phyloP scores from a whole-genome alignment of 176 grass and related monocot species.

The Raddia guianensis region DNA sequence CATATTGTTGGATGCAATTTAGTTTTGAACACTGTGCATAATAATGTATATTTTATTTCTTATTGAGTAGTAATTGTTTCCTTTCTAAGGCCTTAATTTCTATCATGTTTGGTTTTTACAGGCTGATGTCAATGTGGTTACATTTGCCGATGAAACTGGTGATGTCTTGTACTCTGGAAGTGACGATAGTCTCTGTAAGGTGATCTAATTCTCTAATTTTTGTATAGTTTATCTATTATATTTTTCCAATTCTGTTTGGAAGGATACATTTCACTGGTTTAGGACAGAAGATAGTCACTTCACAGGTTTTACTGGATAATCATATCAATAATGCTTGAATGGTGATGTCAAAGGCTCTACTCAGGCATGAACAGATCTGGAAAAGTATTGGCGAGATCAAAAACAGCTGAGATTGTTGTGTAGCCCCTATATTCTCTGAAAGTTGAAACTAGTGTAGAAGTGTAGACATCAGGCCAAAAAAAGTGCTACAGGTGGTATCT shows the following conservation, averaged over 20 bases:
- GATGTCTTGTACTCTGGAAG: slow-evolving; percentile 74
- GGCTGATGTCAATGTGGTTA: slow-evolving; percentile 71
- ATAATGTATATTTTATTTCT: neutral
- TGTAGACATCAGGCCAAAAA: neutral
- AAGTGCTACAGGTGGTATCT: neutral
- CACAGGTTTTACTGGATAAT: slow-evolving; percentile 12
- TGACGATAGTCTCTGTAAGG: slow-evolving; percentile 80
- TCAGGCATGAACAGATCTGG: neutral
- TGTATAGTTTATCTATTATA: neutral
- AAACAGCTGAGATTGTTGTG: neutral
- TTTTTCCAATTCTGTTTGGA: neutral
- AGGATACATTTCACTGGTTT: slow-evolving; percentile 3
- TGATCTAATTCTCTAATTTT: slow-evolving; percentile 4
- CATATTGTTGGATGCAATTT: neutral
- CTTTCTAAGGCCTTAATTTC: slow-evolving; percentile 16
- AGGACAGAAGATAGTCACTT: neutral
- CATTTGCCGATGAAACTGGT: slow-evolving; percentile 64
- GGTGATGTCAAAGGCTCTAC: neutral
- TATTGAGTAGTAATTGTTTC: neutral
- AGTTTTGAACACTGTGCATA: neutral
- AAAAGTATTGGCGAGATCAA: neutral
- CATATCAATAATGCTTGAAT: neutral
- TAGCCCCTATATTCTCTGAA: neutral
- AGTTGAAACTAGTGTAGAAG: neutral
- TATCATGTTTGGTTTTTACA: neutral